Base-by-base conservation (phyloP, 1,284 basidiomycete genomes). In the Golubevia sp. region DNA sequence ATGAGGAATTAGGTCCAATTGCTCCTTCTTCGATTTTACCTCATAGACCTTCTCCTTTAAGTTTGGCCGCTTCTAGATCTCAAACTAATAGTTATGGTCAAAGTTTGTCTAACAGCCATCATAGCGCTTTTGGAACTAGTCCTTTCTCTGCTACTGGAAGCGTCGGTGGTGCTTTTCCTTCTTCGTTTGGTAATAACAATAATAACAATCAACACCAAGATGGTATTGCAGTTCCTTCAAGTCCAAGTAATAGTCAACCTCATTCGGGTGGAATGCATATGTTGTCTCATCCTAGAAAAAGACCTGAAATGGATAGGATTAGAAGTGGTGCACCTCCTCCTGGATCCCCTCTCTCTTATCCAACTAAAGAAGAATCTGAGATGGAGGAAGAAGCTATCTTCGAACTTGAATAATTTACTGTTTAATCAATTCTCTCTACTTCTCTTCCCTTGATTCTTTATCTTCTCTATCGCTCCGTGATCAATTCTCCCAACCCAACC, bases 341-440 rank as follows among this genome's bases (percentile, higher is more conserved):
- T 1, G 66, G 73, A 49, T 69, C 76, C 0, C 64, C 76, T 8
- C 71, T 77, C 1, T 62, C 77, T 13, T 59, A 68, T 23, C 74
- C 77, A 11, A 62, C 63, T 30, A 50, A 34, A n/a, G 62, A 62
- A 11, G 64, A 72, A 38, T 77, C 74, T 30, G 66, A 49, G 20
- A 79, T 74, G 53, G 69, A 70, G 48, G 76, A 82, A 13, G 79
- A 81, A 50, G 67, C 77, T 2, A 79, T 82, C 44, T 82, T 82
- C 49, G 78, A 82, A 61, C 68, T 82, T 24, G 79, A 82, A 54
- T 82, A 60, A 61, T n/a, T n/a, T n/a, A n/a, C n/a, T n/a, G n/a
- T n/a, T n/a, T n/a, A n/a, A n/a, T n/a, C n/a, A n/a, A n/a, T n/a
- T n/a, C n/a, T n/a, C n/a, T n/a, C n/a, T n/a, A n/a, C n/a, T n/a